phyloP scores from a whole-genome alignment of 1,284 basidiomycete species.

The Ceratobasidium sp. region DNA sequence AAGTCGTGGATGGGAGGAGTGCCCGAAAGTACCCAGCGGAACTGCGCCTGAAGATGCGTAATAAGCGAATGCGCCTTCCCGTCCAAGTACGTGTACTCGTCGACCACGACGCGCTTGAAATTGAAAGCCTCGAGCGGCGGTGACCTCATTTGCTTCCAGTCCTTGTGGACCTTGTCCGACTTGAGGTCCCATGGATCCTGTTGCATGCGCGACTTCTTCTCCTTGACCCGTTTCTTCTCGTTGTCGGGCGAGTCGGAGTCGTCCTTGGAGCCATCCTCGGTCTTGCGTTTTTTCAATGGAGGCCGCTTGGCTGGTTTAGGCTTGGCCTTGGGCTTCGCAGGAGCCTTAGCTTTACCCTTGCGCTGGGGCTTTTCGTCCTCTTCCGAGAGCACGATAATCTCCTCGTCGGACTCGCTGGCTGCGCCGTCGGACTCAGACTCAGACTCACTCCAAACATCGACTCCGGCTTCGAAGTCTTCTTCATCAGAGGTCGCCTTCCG shows the following conservation, averaged over 20 bases:
- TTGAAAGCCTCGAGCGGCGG: constrained; percentile 93
- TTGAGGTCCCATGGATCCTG: constrained; percentile 83
- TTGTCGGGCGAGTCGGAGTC: constrained; percentile 48
- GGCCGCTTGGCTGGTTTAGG: constrained; percentile 46
- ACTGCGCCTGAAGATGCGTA: constrained; percentile 75
- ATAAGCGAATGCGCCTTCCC: constrained; percentile 81
- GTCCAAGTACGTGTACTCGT: constrained; percentile 93
- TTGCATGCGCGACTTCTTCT: constrained; percentile 59
- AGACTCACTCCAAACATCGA: constrained; percentile 49
- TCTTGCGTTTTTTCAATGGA: constrained; percentile 59
- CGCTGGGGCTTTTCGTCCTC: constrained; percentile 43
- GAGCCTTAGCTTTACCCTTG: constrained; percentile 50
- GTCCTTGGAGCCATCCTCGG: constrained; percentile 49
- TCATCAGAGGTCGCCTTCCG: constrained; percentile 46
- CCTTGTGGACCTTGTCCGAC: constrained; percentile 65
- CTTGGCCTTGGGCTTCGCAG: constrained; percentile 49
- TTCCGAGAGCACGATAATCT: constrained; percentile 10
- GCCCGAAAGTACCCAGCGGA: constrained; percentile 94
- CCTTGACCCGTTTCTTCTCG: constrained; percentile 50
- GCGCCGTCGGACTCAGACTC: constrained; percentile 50
- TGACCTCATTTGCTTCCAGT: constrained; percentile 80
- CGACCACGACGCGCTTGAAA: constrained; percentile 86
- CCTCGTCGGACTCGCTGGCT: constrained; percentile 54
- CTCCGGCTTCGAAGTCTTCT: constrained; percentile 37
- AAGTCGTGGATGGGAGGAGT: constrained; percentile 94